Percentiles rank a stretch among this genome's conserved stretches.
These are phyloP conservation scores for Coniochaeta sp. DNA, from an alignment of 2,329 filamentous ascomycete genomes.

Conservation along the genomic window DNA sequence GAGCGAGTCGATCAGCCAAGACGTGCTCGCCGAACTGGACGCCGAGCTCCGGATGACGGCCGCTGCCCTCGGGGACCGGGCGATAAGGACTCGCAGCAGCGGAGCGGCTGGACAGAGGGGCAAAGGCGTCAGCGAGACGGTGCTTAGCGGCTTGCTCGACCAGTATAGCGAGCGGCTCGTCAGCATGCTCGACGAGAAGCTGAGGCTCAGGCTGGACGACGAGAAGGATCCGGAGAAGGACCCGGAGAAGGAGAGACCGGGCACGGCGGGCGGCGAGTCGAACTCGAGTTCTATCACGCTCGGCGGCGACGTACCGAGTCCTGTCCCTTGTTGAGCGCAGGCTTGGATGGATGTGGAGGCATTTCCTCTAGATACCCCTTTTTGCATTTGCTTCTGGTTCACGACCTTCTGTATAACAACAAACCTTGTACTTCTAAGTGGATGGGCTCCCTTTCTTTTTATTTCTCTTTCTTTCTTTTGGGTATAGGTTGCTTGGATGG, in stretches of 20 bases:
- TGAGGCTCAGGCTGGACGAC: conserved; percentile 34
- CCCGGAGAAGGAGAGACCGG: conserved; percentile 12
- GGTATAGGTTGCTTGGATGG: not conserved
- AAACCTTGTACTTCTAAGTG: not conserved
- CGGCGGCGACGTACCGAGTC: not conserved
- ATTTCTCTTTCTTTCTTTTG: not conserved
- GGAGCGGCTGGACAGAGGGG: not conserved
- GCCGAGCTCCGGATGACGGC: conserved; percentile 57
- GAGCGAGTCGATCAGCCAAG: conserved; percentile 45
- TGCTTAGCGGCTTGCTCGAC: conserved; percentile 59
- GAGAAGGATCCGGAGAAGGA: conserved; percentile 11
- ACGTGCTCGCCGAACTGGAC: conserved; percentile 54
- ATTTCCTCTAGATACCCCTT: not conserved
- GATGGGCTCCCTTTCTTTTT: not conserved
- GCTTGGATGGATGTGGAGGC: not conserved
- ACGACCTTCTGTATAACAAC: not conserved
- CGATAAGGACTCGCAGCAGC: conserved; percentile 34
- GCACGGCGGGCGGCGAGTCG: conserved; percentile 14
- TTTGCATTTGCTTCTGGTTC: not conserved
- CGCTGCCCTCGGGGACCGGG: conserved; percentile 51
- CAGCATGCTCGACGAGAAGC: conserved; percentile 64
- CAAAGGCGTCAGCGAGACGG: conserved; percentile 45
- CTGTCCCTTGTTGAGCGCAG: not conserved
- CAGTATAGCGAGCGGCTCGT: conserved; percentile 69
- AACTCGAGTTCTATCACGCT: conserved; percentile 3